These are phyloP conservation scores for Paraglomus brasilianum DNA, from an alignment of 192 early-diverging fungal species.

Conservation along the genomic window DNA sequence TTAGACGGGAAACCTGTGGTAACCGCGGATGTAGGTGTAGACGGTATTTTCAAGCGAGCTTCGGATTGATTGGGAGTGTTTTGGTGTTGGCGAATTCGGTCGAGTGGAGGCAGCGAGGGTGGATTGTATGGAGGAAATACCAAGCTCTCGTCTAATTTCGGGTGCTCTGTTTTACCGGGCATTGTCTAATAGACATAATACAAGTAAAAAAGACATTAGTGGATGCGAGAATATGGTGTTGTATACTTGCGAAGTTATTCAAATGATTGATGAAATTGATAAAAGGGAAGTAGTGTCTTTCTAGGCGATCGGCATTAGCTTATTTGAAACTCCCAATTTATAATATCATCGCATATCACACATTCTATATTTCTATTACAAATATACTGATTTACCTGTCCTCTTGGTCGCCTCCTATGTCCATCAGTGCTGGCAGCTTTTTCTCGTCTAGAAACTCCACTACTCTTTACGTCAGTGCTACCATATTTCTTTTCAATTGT, in stretches of 20 bases:
- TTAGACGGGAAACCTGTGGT: conserved; percentile 7
- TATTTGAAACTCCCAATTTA: background rate
- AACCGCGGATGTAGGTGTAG: conserved; percentile 1
- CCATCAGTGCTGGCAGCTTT: background rate
- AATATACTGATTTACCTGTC: conserved; percentile 18
- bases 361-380: background rate
- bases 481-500: conserved; percentile 1
- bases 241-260: too few species aligned
- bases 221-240: too few species aligned
- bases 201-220: background rate
- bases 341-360: background rate
- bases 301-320: background rate
- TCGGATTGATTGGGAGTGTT: background rate
- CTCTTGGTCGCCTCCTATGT: conserved; percentile 2
- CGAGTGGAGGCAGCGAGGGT: conserved; percentile 4
- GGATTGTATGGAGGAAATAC: conserved; percentile 19
- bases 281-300: background rate
- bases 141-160: background rate
- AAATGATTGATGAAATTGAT: background rate
- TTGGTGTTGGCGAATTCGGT: conserved; percentile 14
- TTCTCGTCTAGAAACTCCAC: conserved; percentile 7
- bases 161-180: conserved; percentile 8
- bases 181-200: conserved; percentile 8
- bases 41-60: background rate
- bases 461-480: background rate